Conservation (phyloP, 345 rosid genomes). For the Kernera saxatilis region DNA sequence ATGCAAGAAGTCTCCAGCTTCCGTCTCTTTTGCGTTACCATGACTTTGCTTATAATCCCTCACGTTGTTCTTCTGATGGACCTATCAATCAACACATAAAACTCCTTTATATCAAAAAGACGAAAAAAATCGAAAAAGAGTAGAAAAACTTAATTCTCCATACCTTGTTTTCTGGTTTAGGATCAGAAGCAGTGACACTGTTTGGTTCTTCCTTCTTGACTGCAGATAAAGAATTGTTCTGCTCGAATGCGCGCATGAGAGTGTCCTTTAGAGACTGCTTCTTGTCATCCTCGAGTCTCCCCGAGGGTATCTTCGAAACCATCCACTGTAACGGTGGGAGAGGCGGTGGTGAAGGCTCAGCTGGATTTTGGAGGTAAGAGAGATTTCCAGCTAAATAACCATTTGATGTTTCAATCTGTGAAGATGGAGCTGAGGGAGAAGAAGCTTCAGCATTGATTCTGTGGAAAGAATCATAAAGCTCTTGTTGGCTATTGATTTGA, state of each 20-base stretch:
- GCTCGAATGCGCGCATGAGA: slow-evolving; percentile 14
- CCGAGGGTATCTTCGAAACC: slow-evolving; percentile 35
- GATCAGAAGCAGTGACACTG: slow-evolving; percentile 26
- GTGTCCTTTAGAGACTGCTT: slow-evolving; percentile 29
- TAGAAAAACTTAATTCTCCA: not conserved
- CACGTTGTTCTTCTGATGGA: slow-evolving; percentile 39
- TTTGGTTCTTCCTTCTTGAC: slow-evolving; percentile 30
- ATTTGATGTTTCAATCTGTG: slow-evolving; percentile 34
- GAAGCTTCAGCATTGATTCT: slow-evolving; percentile 36
- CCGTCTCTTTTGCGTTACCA: slow-evolving; percentile 36
- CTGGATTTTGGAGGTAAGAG: slow-evolving; percentile 31
- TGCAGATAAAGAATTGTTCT: slow-evolving; percentile 25
- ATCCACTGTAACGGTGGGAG: slow-evolving; percentile 70
- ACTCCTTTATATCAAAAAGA: not conserved
- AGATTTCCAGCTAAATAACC: slow-evolving; percentile 21
- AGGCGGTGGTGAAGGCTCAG: slow-evolving; percentile 55
- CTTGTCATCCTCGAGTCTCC: slow-evolving; percentile 30
- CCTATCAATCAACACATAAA: slow-evolving; percentile 1
- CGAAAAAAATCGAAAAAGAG: not conserved
- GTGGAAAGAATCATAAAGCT: slow-evolving; percentile 39
- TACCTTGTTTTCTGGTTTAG: slow-evolving; percentile 36
- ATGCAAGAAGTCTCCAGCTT: slow-evolving; percentile 68
- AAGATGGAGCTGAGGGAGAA: slow-evolving; percentile 17
- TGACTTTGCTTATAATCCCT: slow-evolving; percentile 35
- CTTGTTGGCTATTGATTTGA: slow-evolving; percentile 41